A percentile compares a stretch with the other conserved stretches of the same genome.
Conservation (phyloP, 352 stramenopile genomes). For the Thalassiosira livingstoniorum region DNA sequence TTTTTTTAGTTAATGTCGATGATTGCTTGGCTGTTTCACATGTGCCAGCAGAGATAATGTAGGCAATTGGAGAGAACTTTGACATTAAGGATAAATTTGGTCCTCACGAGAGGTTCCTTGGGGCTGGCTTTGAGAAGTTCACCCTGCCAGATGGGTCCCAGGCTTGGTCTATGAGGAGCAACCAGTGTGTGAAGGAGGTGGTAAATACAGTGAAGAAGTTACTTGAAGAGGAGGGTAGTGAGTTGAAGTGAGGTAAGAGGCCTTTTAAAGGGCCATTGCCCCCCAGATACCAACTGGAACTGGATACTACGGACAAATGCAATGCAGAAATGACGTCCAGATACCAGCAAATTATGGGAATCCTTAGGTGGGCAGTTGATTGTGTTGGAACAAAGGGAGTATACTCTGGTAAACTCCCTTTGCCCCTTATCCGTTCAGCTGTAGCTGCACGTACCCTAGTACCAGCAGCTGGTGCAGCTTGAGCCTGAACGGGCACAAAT, state of each 20-base stretch:
- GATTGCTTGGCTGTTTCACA: constrained; percentile 48
- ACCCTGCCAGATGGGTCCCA: not conserved
- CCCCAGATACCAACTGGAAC: constrained; percentile 43
- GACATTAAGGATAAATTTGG: constrained; percentile 13
- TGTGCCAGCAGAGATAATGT: constrained; percentile 2
- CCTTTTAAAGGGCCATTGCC: not conserved
- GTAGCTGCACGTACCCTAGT: no score
- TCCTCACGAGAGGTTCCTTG: not conserved
- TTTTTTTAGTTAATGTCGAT: constrained; percentile 59
- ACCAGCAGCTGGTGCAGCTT: no score
- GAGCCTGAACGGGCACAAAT: no score
- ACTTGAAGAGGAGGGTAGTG: constrained; percentile 16
- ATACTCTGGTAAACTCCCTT: no score
- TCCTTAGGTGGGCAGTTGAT: constrained; percentile 53
- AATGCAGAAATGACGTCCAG: no score
- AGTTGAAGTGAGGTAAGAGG: not conserved
- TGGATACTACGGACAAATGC: constrained; percentile 55
- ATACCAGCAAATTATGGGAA: no score
- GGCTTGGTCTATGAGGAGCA: constrained; percentile 35
- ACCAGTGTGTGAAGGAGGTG: constrained; percentile 42
- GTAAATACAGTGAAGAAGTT: constrained; percentile 32
- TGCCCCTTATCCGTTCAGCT: no score
- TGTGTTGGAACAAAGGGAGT: constrained; percentile 43
- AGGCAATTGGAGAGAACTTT: constrained; percentile 12
- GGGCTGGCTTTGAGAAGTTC: not conserved